Conservation (phyloP, 1,284 basidiomycete species). For the Hymenochaete sp. region DNA sequence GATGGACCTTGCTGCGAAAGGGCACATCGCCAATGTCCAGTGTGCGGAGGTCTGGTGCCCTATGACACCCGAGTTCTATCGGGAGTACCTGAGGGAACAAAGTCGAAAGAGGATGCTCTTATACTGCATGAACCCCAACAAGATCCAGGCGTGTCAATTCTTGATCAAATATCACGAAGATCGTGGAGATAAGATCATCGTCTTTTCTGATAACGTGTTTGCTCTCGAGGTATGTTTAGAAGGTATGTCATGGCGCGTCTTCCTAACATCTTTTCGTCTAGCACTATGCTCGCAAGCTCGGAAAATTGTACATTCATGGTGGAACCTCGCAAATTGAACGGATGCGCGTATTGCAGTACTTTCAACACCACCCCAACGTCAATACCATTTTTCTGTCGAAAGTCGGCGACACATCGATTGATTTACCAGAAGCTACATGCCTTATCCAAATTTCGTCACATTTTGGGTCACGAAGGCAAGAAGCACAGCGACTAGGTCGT, state of each 20-base stretch:
- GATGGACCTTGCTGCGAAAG: constrained; percentile 99
- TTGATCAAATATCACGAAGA: constrained; percentile 98
- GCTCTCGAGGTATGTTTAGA: constrained; percentile 78
- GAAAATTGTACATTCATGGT: constrained; percentile 95
- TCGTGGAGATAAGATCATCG: constrained; percentile 98
- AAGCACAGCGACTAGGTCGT: constrained; percentile 92
- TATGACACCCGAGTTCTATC: constrained; percentile 99
- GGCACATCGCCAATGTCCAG: constrained; percentile 99
- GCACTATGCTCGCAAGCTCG: constrained; percentile 93
- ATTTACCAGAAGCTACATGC: constrained; percentile 97
- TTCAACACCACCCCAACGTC: constrained; percentile 92
- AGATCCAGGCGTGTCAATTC: constrained; percentile 99
- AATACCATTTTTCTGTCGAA: constrained; percentile 99
- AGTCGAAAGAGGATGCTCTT: constrained; percentile 92
- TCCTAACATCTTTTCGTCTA: constrained; percentile 26
- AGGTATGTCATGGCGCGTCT: background rate
- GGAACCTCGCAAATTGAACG: constrained; percentile 94
- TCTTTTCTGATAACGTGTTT: constrained; percentile 98
- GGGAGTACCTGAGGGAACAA: constrained; percentile 91
- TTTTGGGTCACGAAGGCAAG: constrained; percentile 96
- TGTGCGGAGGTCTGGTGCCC: constrained; percentile 99
- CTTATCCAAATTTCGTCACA: constrained; percentile 99
- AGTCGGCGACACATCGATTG: constrained; percentile 99
- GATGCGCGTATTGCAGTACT: constrained; percentile 90
- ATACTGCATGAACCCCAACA: constrained; percentile 99